These are phyloP conservation scores for Mycena sanguinolenta DNA, from an alignment of 768 basidiomycete species.

Conservation along the genomic window DNA sequence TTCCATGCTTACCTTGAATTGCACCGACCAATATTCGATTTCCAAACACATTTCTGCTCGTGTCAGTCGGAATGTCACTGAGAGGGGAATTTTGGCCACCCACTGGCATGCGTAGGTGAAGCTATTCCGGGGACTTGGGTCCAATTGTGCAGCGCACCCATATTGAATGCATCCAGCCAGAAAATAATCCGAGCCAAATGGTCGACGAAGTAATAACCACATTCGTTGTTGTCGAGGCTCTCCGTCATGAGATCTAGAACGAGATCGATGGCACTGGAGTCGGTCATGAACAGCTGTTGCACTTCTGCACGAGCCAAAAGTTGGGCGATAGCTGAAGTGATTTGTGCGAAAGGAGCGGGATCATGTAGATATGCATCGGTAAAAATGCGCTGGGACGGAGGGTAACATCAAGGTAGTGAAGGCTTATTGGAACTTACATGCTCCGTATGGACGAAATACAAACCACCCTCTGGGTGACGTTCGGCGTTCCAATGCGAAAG, in stretches of 20 bases:
- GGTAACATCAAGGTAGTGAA: background rate
- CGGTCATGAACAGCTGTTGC: background rate
- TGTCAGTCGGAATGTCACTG: background rate
- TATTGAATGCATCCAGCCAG: conserved; percentile 9
- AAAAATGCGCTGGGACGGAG: background rate
- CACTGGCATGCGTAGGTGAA: background rate
- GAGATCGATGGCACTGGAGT: background rate
- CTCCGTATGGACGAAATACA: background rate
- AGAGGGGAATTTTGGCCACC: background rate
- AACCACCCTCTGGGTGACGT: background rate
- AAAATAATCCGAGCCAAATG: background rate
- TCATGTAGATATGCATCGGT: background rate
- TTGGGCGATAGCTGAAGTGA: background rate
- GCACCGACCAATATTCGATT: conserved; percentile 1
- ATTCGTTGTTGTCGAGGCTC: background rate
- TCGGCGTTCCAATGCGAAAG: background rate
- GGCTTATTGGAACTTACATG: background rate
- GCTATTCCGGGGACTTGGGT: background rate
- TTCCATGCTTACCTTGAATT: background rate
- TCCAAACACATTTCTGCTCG: background rate
- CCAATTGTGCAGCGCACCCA: background rate
- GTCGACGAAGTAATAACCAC: conserved; percentile 13
- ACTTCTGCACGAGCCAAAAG: background rate
- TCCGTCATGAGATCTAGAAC: conserved; percentile 2
- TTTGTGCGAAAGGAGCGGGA: background rate